Conservation (phyloP, 2,329 filamentous ascomycete genomes). For the Epicoccum sorghinum region DNA sequence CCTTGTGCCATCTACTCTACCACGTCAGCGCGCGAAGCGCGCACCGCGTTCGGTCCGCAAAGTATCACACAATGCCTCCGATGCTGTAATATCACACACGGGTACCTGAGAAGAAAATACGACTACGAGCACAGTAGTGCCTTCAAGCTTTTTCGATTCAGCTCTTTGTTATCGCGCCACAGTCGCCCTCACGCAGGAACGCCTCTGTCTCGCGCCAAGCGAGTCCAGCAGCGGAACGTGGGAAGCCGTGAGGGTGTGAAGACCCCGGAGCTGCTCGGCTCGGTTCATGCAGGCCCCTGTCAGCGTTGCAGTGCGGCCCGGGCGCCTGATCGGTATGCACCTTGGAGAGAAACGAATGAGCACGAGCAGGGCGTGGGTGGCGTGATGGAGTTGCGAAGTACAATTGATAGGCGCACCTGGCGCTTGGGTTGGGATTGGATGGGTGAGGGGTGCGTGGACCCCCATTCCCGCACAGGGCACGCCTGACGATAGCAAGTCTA, state of each 20-base stretch:
- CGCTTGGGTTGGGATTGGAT: constrained; percentile 1
- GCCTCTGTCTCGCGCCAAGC: background rate
- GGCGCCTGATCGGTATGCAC: background rate
- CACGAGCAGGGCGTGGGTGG: constrained; percentile 6
- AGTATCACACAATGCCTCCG: background rate
- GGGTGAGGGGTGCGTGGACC: background rate
- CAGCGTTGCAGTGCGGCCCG: background rate
- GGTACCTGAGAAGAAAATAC: background rate
- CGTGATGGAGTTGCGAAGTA: background rate
- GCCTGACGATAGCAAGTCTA: too few species aligned
- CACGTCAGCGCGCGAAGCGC: constrained; percentile 5
- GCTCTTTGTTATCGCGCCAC: constrained; percentile 5
- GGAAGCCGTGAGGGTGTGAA: constrained; percentile 5
- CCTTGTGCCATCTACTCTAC: background rate
- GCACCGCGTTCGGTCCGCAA: background rate
- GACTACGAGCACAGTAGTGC: constrained; percentile 1
- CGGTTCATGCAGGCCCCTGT: background rate
- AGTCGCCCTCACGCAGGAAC: constrained; percentile 13
- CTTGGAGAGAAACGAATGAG: background rate
- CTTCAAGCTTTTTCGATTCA: constrained; percentile 13
- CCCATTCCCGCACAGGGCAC: background rate
- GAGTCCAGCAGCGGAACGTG: background rate
- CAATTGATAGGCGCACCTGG: constrained; percentile 1
- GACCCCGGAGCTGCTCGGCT: constrained; percentile 3
- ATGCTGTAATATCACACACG: background rate